These are phyloP conservation scores for Pyrenochaeta sp. DNA, from an alignment of 2,329 filamentous ascomycete genomes.

Conservation along the genomic window DNA sequence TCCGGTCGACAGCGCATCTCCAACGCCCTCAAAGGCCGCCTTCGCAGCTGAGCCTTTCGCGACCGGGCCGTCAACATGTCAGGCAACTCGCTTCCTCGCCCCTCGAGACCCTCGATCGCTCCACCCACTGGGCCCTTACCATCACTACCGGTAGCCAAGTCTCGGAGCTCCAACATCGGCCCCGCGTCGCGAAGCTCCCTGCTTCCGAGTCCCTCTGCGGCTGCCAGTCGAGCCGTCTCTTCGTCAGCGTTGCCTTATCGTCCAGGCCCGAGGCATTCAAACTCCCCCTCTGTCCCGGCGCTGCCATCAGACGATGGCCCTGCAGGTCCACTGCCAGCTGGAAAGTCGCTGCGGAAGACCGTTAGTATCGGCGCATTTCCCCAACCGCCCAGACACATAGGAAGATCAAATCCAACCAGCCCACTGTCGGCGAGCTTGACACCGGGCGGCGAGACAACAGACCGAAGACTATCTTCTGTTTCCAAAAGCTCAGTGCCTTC, in stretches of 20 bases:
- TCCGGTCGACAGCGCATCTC: conserved; percentile 19
- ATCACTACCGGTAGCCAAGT: conserved; percentile 76
- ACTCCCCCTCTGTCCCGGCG: conserved; percentile 58
- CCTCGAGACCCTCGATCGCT: conserved; percentile 67
- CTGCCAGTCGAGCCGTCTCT: conserved; percentile 39
- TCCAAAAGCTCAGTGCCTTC: conserved; percentile 40
- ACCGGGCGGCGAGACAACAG: conserved; percentile 42
- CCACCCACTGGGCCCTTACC: conserved; percentile 78
- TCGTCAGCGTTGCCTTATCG: conserved; percentile 43
- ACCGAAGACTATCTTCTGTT: conserved; percentile 39
- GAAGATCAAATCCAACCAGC: conserved; percentile 59
- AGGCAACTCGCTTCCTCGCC: conserved; percentile 72
- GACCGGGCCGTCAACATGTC: conserved; percentile 35
- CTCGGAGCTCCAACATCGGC: conserved; percentile 64
- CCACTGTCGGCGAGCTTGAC: conserved; percentile 60
- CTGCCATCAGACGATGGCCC: conserved; percentile 54
- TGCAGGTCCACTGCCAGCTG: conserved; percentile 44
- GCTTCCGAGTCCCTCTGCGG: conserved; percentile 36
- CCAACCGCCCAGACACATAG: conserved; percentile 78
- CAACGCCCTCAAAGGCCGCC: conserved; percentile 7
- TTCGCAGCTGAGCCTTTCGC: conserved; percentile 11
- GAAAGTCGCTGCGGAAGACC: conserved; percentile 81
- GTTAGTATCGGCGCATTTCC: conserved; percentile 96
- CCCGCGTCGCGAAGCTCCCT: conserved; percentile 40
- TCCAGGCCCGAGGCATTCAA: conserved; percentile 35